These are phyloP conservation scores for Mucor indicus DNA, from an alignment of 371 early-diverging fungal genomes.

Conservation along the genomic window DNA sequence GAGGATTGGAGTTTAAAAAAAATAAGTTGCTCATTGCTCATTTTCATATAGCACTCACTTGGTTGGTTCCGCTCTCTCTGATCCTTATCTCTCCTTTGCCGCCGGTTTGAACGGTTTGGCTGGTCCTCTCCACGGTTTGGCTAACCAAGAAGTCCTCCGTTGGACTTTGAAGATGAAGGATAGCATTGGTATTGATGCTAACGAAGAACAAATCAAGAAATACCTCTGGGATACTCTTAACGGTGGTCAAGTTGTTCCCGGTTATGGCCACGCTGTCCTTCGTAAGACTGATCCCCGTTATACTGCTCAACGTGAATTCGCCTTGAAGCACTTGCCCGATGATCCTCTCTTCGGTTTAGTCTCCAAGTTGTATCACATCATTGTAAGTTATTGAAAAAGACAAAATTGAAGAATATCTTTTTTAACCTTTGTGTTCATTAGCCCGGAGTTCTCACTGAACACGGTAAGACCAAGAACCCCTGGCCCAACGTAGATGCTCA, in stretches of 20 bases:
- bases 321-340: constrained; percentile 95
- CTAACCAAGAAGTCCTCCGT: constrained; percentile 99
- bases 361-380: constrained; percentile 94
- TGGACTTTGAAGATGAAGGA: constrained; percentile 94
- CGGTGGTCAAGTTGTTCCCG: constrained; percentile 96
- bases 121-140: constrained; percentile 98
- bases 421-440: constrained; percentile 9
- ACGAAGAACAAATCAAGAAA: constrained; percentile 92
- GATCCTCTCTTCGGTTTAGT: constrained; percentile 97
- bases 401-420: background rate
- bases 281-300: constrained; percentile 97
- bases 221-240: constrained; percentile 96
- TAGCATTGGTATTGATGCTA: constrained; percentile 79
- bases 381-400: constrained; percentile 32
- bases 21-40: background rate
- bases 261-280: constrained; percentile 98
- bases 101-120: constrained; percentile 98
- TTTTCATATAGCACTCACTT: constrained; percentile 70
- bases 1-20: background rate
- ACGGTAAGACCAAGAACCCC: constrained; percentile 99
- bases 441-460: constrained; percentile 95
- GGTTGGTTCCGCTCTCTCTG: constrained; percentile 96
- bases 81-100: constrained; percentile 97
- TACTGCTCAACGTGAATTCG: constrained; percentile 98
- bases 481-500: constrained; percentile 99